phyloP scores from a whole-genome alignment of 192 early-diverging fungal genomes.

The Linderina pennispora region DNA sequence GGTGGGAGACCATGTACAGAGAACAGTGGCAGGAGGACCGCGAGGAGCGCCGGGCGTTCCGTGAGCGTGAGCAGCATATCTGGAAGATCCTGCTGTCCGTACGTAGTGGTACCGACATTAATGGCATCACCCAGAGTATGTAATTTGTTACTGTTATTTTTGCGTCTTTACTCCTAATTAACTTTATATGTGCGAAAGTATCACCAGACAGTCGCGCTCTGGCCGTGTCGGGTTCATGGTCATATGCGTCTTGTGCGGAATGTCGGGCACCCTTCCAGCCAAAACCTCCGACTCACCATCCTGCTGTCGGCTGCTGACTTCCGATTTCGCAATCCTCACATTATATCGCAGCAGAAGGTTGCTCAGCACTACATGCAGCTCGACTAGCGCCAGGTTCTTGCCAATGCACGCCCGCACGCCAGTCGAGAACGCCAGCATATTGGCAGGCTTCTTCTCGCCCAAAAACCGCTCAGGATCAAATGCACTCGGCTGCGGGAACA shows the following conservation, averaged over 20 bases:
- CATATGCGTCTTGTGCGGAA: conserved; percentile 28
- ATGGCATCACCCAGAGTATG: too few species aligned
- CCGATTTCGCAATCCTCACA: conserved; percentile 3
- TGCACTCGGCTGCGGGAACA: conserved; percentile 2
- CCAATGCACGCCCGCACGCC: conserved; percentile 50
- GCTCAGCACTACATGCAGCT: conserved; percentile 43
- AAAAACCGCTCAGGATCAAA: conserved; percentile 48
- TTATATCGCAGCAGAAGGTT: conserved; percentile 36
- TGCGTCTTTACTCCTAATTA: too few species aligned
- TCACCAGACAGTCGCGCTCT: conserved; percentile 32
- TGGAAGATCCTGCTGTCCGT: conserved; percentile 15
- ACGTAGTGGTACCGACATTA: background rate
- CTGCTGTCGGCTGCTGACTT: too few species aligned
- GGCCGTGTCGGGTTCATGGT: conserved; percentile 28
- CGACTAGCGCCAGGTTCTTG: conserved; percentile 44
- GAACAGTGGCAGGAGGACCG: conserved; percentile 32
- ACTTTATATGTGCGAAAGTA: conserved; percentile 11
- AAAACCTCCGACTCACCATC: too few species aligned
- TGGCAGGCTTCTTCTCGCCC: conserved; percentile 3
- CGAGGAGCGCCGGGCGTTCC: conserved; percentile 13
- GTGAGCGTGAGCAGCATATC: conserved; percentile 21
- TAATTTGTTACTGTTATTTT: too few species aligned
- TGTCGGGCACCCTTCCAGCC: conserved; percentile 6
- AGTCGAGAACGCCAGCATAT: conserved; percentile 42
- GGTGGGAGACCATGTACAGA: conserved; percentile 28